phyloP scores from a whole-genome alignment of 2,329 filamentous ascomycete genomes.

The Clonostachys rosea region DNA sequence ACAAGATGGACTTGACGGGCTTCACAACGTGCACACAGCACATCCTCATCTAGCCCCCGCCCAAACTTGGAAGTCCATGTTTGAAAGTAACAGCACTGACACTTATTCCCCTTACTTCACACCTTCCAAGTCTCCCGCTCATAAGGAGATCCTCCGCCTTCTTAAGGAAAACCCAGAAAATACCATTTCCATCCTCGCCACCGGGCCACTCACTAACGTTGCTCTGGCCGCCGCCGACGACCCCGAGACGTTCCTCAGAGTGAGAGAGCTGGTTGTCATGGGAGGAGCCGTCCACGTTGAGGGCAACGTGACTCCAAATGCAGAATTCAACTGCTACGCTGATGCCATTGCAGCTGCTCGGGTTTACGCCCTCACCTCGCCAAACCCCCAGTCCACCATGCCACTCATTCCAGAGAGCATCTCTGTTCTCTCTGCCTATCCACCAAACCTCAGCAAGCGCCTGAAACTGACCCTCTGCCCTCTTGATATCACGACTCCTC shows the following conservation, averaged over 20 bases:
- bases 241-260: conserved; percentile 80
- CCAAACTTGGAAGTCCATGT: conserved; percentile 71
- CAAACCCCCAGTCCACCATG: conserved; percentile 72
- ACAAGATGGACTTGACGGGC: conserved; percentile 68
- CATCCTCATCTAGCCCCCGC: conserved; percentile 70
- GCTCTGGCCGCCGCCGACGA: conserved; percentile 86
- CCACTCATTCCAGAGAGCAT: conserved; percentile 56
- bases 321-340: conserved; percentile 94
- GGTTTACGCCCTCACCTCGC: conserved; percentile 73
- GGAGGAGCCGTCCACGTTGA: conserved; percentile 75
- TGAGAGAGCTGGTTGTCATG: conserved; percentile 93
- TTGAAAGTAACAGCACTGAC: conserved; percentile 32
- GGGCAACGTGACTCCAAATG: conserved; percentile 81
- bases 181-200: conserved; percentile 83
- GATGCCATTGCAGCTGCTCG: conserved; percentile 75
- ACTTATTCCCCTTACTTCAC: conserved; percentile 59
- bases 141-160: conserved; percentile 85
- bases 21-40: conserved; percentile 70
- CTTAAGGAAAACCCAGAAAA: conserved; percentile 76
- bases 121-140: conserved; percentile 67
- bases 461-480: conserved; percentile 70
- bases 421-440: conserved; percentile 55
- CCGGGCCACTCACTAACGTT: conserved; percentile 91
- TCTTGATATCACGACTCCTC: conserved; percentile 71
- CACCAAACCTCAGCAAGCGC: conserved; percentile 53